These are phyloP conservation scores for Ophiorrhiza pumila DNA, from an alignment of 257 asterid genomes.

Conservation along the genomic window DNA sequence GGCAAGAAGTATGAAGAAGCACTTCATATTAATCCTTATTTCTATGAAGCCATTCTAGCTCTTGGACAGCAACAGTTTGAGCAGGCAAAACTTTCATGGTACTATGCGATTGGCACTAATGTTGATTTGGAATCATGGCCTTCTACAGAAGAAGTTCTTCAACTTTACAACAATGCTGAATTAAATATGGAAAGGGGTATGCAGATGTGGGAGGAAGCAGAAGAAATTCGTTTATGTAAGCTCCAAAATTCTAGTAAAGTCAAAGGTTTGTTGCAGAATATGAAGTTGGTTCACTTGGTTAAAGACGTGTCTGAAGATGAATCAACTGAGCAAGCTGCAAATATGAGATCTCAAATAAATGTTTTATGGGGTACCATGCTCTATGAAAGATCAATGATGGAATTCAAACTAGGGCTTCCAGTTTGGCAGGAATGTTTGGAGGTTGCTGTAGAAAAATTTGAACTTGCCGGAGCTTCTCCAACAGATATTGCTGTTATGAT, in stretches of 20 bases:
- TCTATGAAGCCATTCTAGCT: conserved; percentile 71
- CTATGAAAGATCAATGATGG: conserved; percentile 85
- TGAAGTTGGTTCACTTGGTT: conserved; percentile 42
- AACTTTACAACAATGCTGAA: conserved; percentile 73
- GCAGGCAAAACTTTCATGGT: conserved; percentile 84
- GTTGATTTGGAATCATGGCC: conserved; percentile 66
- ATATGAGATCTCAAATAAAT: conserved; percentile 61
- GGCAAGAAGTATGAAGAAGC: conserved; percentile 75
- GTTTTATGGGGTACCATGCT: conserved; percentile 82
- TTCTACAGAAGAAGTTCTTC: conserved; percentile 49
- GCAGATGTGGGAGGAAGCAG: conserved; percentile 75
- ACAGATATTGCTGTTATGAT: conserved; percentile 85
- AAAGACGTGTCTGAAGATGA: conserved; percentile 52
- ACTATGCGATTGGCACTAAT: conserved; percentile 48
- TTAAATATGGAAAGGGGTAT: conserved; percentile 75
- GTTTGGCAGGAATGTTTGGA: conserved; percentile 82
- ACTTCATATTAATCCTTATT: conserved; percentile 51
- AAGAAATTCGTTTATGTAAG: conserved; percentile 37
- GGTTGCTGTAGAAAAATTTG: conserved; percentile 73
- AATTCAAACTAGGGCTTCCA: conserved; percentile 71
- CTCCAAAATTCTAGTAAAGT: conserved; percentile 33
- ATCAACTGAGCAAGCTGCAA: conserved; percentile 60
- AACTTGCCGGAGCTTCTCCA: conserved; percentile 81
- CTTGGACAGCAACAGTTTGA: conserved; percentile 77
- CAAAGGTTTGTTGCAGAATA: conserved; percentile 36